These are phyloP conservation scores for Nemania sp. DNA, from an alignment of 2,329 filamentous ascomycete species.

Conservation along the genomic window DNA sequence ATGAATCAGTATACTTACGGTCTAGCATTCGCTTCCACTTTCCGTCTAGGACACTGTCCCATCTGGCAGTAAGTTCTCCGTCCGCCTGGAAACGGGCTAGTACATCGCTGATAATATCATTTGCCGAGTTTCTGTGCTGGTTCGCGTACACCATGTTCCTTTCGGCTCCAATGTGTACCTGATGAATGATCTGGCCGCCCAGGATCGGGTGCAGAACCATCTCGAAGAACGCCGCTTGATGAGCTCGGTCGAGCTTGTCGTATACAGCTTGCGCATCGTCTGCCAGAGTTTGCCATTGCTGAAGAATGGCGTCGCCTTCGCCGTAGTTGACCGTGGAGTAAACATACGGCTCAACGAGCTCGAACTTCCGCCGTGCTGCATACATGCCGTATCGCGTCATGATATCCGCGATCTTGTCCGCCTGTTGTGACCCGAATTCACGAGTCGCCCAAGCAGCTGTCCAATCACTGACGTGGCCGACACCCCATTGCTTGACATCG, in stretches of 20 bases:
- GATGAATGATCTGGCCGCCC: constrained; percentile 58
- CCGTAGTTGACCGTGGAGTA: constrained; percentile 64
- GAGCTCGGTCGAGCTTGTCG: constrained; percentile 51
- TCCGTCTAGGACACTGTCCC: constrained; percentile 60
- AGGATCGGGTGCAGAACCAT: constrained; percentile 62
- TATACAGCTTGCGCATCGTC: constrained; percentile 59
- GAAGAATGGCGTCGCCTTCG: constrained; percentile 59
- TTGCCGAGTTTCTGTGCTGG: constrained; percentile 56
- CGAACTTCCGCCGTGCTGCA: constrained; percentile 62
- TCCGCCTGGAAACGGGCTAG: constrained; percentile 60
- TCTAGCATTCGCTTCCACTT: constrained; percentile 68
- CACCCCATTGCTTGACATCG: constrained; percentile 60
- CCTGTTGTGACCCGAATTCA: constrained; percentile 57
- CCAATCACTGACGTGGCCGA: constrained; percentile 59
- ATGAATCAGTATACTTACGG: constrained; percentile 43
- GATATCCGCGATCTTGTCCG: constrained; percentile 53
- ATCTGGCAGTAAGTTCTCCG: constrained; percentile 56
- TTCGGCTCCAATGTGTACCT: constrained; percentile 52
- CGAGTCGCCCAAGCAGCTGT: constrained; percentile 58
- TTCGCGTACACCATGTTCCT: constrained; percentile 55
- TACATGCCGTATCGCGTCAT: constrained; percentile 59
- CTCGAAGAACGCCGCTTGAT: constrained; percentile 64
- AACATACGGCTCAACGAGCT: constrained; percentile 58
- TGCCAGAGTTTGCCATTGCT: constrained; percentile 56
- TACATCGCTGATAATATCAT: constrained; percentile 55